phyloP scores from a whole-genome alignment of 495 filamentous ascomycete species.

The Umbilicaria muhlenbergii region DNA sequence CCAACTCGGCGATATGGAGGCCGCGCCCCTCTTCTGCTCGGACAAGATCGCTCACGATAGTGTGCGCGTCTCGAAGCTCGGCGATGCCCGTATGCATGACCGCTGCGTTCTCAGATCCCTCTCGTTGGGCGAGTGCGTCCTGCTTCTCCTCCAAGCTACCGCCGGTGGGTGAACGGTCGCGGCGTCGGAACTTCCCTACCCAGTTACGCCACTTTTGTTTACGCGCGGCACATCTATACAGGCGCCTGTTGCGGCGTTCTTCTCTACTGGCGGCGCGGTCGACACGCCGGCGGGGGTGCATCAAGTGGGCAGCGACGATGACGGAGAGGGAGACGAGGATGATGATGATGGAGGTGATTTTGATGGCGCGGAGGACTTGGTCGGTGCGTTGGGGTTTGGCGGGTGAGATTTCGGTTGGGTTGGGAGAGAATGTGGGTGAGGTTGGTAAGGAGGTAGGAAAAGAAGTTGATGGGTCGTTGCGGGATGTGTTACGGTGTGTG shows the following conservation, averaged over 20 bases:
- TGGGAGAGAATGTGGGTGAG: neutral
- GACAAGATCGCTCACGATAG: conserved; percentile 28
- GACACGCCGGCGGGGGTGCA: conserved; percentile 20
- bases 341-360: conserved; percentile 6
- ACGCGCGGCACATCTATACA: conserved; percentile 25
- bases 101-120: conserved; percentile 4
- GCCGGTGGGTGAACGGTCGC: conserved; percentile 1
- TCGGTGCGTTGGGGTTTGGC: too few relatives aligned
- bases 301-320: conserved; percentile 19
- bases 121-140: conserved; percentile 19
- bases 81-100: conserved; percentile 26
- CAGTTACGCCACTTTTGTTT: conserved; percentile 21
- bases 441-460: conserved; percentile 1
- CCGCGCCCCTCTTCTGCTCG: conserved; percentile 25
- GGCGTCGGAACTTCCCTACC: conserved; percentile 15
- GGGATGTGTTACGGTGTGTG: neutral
- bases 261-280: conserved; percentile 22
- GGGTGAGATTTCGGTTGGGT: neutral
- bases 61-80: conserved; percentile 29
- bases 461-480: neutral
- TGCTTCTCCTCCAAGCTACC: conserved; percentile 11
- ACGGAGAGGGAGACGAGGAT: conserved; percentile 17
- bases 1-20: conserved; percentile 3
- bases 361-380: too few relatives aligned
- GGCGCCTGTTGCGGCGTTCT: conserved; percentile 23